phyloP scores from a whole-genome alignment of 1,284 basidiomycete genomes.

The Naganishia liquefaciens region DNA sequence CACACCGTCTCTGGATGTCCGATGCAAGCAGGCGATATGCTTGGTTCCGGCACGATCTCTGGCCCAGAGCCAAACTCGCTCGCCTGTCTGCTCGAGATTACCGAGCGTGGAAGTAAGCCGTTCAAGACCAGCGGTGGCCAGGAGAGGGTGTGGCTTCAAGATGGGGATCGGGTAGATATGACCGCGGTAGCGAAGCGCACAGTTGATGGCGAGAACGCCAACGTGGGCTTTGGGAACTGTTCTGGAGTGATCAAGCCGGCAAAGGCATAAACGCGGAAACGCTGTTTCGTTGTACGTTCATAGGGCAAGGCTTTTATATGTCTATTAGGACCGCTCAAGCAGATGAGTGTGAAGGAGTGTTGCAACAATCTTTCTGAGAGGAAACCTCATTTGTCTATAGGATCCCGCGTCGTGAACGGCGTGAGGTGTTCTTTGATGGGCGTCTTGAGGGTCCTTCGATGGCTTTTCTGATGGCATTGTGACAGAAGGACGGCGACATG shows the following conservation, averaged over 20 bases:
- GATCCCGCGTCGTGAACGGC: neutral
- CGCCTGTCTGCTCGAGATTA: constrained; percentile 38
- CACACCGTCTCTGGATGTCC: constrained; percentile 39
- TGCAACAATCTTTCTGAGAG: no score
- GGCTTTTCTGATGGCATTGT: no score
- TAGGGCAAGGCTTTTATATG: no score
- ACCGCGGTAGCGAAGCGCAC: constrained; percentile 23
- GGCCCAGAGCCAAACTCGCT: constrained; percentile 34
- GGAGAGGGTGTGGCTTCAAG: constrained; percentile 22
- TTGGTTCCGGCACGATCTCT: constrained; percentile 41
- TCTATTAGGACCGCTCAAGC: neutral
- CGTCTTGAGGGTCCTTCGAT: no score
- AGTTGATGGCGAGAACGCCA: constrained; percentile 17
- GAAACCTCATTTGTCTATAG: no score
- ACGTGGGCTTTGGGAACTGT: constrained; percentile 27
- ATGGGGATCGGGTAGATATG: constrained; percentile 29
- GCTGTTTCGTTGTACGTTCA: neutral
- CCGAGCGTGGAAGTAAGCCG: constrained; percentile 24
- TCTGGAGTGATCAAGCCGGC: constrained; percentile 26
- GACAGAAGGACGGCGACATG: no score
- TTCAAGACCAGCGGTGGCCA: constrained; percentile 21
- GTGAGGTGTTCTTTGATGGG: no score
- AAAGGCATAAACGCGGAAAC: neutral
- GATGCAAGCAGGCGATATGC: constrained; percentile 39
- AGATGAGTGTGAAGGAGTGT: neutral